These are phyloP conservation scores for Botrytis deweyae DNA, from an alignment of 2,329 filamentous ascomycete species.

Conservation along the genomic window DNA sequence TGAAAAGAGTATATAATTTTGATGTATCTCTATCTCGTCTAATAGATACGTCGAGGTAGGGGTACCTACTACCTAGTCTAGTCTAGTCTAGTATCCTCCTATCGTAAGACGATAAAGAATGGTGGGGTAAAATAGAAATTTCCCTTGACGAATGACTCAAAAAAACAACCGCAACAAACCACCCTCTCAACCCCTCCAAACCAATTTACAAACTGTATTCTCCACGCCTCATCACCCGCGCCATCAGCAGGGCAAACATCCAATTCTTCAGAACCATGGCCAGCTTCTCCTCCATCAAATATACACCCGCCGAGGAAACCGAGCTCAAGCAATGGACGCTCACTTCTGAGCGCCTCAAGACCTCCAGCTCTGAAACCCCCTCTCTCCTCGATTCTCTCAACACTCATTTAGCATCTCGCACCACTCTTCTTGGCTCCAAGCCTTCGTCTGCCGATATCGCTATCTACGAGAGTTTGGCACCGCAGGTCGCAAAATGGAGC, in stretches of 20 bases:
- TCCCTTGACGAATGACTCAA: slow-evolving; percentile 13
- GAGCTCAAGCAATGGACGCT: slow-evolving; percentile 89
- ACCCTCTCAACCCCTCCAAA: slow-evolving; percentile 11
- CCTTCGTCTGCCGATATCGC: slow-evolving; percentile 84
- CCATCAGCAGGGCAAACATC: slow-evolving; percentile 58
- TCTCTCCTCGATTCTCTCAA: slow-evolving; percentile 78
- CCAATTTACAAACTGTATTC: slow-evolving; percentile 37
- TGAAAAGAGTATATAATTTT: background rate
- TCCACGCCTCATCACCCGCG: slow-evolving; percentile 33
- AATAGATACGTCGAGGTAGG: no score
- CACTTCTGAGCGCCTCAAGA: slow-evolving; percentile 69
- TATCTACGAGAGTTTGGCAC: slow-evolving; percentile 75
- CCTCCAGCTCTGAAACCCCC: slow-evolving; percentile 52
- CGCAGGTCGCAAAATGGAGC: slow-evolving; percentile 75
- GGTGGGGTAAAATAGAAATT: slow-evolving; percentile 17
- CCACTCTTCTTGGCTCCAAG: slow-evolving; percentile 85
- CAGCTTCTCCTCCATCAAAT: slow-evolving; percentile 64
- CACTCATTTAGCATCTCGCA: slow-evolving; percentile 81
- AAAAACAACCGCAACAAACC: background rate
- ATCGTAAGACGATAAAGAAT: background rate
- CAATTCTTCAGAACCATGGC: slow-evolving; percentile 59
- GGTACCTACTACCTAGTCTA: no score
- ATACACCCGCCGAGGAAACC: slow-evolving; percentile 75
- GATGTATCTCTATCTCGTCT: background rate
- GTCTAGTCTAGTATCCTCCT: no score